Conservation (phyloP, 495 filamentous ascomycete genomes). For the Penicillium bovifimosum region DNA sequence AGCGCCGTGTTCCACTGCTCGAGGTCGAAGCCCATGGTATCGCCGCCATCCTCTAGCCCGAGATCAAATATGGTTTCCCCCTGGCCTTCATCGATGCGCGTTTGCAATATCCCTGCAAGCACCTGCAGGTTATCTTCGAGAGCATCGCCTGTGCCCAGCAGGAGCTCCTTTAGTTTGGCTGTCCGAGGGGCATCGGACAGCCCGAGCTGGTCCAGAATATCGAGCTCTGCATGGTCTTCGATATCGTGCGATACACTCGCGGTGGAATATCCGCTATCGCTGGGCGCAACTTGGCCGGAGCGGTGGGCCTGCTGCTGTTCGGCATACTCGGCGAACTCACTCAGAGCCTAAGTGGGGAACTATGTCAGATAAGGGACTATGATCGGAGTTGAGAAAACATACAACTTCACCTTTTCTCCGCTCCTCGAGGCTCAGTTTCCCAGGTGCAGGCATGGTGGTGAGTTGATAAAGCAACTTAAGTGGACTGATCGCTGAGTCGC, state of each 20-base stretch:
- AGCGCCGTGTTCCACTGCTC: constrained; percentile 77
- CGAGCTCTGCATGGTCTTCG: constrained; percentile 84
- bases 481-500: constrained; percentile 10
- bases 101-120: constrained; percentile 55
- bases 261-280: constrained; percentile 42
- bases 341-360: constrained; percentile 61
- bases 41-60: constrained; percentile 86
- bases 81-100: constrained; percentile 75
- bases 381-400: constrained; percentile 20
- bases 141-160: constrained; percentile 59
- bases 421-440: constrained; percentile 65
- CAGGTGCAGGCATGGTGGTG: constrained; percentile 29
- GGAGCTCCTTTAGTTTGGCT: constrained; percentile 66
- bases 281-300: constrained; percentile 38
- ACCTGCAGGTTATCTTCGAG: constrained; percentile 54
- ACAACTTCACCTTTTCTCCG: constrained; percentile 81
- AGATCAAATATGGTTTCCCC: constrained; percentile 90
- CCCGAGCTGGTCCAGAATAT: constrained; percentile 81
- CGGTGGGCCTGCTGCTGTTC: constrained; percentile 82
- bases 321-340: constrained; percentile 96
- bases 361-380: constrained; percentile 1
- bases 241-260: constrained; percentile 32
- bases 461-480: background rate
- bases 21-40: constrained; percentile 77
- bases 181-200: constrained; percentile 69